phyloP scores from a whole-genome alignment of 805 yeast genomes.

The Myxozyma monticola region DNA sequence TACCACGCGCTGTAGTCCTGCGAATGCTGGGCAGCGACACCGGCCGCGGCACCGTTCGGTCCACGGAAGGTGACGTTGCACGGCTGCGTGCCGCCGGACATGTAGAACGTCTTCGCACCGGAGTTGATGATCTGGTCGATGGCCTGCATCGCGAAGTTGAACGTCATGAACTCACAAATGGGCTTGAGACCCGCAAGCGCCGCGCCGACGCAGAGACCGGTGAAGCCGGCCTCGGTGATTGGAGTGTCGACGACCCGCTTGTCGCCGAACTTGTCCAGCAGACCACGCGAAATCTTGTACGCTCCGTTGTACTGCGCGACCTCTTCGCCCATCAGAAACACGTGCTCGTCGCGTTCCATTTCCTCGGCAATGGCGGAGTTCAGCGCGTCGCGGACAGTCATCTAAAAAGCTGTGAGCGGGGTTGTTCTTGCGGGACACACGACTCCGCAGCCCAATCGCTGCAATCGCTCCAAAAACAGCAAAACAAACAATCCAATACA shows the following conservation, averaged over 20 bases:
- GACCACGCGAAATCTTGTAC: constrained; percentile 93
- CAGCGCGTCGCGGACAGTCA: constrained; percentile 96
- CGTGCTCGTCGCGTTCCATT: constrained; percentile 91
- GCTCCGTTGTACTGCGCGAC: constrained; percentile 99
- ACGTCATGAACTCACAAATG: constrained; percentile 97
- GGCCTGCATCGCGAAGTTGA: constrained; percentile 99
- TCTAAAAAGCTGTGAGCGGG: too few species aligned
- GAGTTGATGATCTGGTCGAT: constrained; percentile 98
- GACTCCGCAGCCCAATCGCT: too few species aligned
- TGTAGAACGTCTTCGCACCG: constrained; percentile 97
- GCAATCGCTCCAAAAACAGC: too few species aligned
- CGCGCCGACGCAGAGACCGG: constrained; percentile 93
- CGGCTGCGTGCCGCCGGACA: constrained; percentile 99
- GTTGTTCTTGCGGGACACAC: too few species aligned
- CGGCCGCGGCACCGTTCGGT: constrained; percentile 99
- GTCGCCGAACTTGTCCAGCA: constrained; percentile 92
- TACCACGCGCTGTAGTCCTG: constrained; percentile 98
- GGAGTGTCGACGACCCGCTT: constrained; percentile 94
- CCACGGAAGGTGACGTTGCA: constrained; percentile 98
- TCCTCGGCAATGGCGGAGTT: constrained; percentile 96
- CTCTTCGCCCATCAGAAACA: constrained; percentile 97
- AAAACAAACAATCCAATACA: too few species aligned
- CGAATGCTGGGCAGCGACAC: constrained; percentile 99
- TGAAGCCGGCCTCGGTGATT: constrained; percentile 98
- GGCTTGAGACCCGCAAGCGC: constrained; percentile 97